These are phyloP conservation scores for Apiospora marii DNA, from an alignment of 2,329 filamentous ascomycete species.

Conservation along the genomic window DNA sequence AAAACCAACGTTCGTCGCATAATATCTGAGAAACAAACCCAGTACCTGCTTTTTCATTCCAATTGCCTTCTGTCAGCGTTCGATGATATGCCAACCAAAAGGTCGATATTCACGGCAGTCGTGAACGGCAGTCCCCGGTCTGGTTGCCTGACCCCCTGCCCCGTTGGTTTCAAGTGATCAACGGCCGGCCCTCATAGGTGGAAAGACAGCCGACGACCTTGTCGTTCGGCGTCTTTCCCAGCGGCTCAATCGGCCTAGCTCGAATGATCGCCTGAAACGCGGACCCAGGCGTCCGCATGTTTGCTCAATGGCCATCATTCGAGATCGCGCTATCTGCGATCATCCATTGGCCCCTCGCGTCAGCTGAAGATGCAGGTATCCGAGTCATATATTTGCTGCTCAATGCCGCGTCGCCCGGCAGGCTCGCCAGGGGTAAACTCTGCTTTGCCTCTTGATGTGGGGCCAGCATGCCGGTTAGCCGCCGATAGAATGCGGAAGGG, in stretches of 20 bases:
- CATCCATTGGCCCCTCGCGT: not conserved
- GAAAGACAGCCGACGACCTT: not conserved
- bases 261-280: not conserved
- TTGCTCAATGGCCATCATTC: not conserved
- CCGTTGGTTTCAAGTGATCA: not conserved
- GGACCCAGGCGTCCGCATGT: not conserved
- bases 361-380: not conserved
- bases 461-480: not conserved
- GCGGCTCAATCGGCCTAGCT: not conserved
- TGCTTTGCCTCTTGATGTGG: too few species aligned
- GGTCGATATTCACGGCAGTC: not conserved
- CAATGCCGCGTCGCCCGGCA: not conserved
- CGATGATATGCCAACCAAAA: not conserved
- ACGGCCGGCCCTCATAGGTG: not conserved
- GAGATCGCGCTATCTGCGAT: not conserved
- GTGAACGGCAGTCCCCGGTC: not conserved
- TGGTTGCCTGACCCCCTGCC: not conserved
- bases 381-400: not conserved
- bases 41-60: not conserved
- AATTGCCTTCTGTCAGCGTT: not conserved
- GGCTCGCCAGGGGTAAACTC: not conserved
- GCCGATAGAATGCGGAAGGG: not conserved
- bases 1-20: not conserved
- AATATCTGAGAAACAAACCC: not conserved
- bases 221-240: not conserved